These are phyloP conservation scores for Imleria badia DNA, from an alignment of 768 basidiomycete genomes.

Conservation along the genomic window DNA sequence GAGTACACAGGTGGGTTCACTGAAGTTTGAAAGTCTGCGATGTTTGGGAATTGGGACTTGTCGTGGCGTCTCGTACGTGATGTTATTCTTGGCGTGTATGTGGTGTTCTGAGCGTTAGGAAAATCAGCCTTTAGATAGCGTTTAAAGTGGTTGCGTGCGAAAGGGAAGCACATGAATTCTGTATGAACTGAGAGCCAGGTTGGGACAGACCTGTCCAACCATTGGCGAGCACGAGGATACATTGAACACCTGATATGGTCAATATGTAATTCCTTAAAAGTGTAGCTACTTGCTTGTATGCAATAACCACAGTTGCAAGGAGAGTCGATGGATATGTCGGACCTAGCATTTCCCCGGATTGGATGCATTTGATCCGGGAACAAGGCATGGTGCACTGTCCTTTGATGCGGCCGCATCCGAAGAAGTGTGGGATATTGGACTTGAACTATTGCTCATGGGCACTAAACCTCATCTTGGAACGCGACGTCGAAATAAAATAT, in stretches of 20 bases:
- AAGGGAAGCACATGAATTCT: constrained; percentile 1
- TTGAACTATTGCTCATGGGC: no score
- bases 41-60: constrained; percentile 1
- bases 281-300: not conserved
- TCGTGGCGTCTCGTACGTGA: not conserved
- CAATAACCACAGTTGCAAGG: not conserved
- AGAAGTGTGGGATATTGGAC: not conserved
- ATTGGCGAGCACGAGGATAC: not conserved
- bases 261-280: not conserved
- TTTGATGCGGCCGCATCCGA: not conserved
- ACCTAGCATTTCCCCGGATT: not conserved
- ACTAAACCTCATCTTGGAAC: not conserved
- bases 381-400: not conserved
- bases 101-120: not conserved
- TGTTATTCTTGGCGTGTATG: not conserved
- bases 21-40: not conserved
- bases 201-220: not conserved
- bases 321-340: not conserved
- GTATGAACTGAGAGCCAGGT: constrained; percentile 4
- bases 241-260: not conserved
- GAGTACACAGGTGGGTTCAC: not conserved
- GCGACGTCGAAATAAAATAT: not conserved
- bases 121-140: constrained; percentile 8
- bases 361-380: not conserved
- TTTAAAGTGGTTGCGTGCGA: constrained; percentile 13